Percentiles rank a stretch among this genome's conserved stretches.
phyloP scores from a whole-genome alignment of 2,329 filamentous ascomycete species.

The Verticillium zaregamsianum region DNA sequence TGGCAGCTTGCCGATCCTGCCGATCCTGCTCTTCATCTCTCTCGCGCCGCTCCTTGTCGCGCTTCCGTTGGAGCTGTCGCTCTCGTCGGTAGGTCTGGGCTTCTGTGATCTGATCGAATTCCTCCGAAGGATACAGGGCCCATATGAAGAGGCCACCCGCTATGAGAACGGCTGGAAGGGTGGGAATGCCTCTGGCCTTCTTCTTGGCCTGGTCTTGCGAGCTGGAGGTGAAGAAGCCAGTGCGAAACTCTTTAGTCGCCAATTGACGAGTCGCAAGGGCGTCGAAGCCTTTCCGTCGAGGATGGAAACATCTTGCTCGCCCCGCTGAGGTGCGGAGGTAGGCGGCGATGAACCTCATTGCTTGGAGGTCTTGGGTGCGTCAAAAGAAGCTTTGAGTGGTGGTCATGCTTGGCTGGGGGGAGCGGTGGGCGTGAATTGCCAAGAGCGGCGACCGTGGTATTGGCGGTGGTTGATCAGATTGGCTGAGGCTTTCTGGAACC shows the following conservation, averaged over 20 bases:
- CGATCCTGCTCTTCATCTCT: constrained; percentile 11
- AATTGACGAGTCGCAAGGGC: neutral
- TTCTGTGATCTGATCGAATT: constrained; percentile 31
- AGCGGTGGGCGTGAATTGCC: neutral
- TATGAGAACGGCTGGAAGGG: constrained; percentile 27
- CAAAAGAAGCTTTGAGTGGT: neutral
- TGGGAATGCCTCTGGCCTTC: constrained; percentile 8
- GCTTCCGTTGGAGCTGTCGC: constrained; percentile 2
- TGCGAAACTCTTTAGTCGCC: constrained; percentile 12
- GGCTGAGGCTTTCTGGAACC: neutral
- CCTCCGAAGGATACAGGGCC: constrained; percentile 39
- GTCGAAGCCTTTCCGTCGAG: neutral
- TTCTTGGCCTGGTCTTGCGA: constrained; percentile 14
- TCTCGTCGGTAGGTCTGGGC: constrained; percentile 1
- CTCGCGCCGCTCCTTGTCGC: constrained; percentile 1
- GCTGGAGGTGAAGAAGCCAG: constrained; percentile 11
- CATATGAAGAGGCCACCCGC: constrained; percentile 34
- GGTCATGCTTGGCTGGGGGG: neutral
- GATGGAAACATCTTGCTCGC: neutral
- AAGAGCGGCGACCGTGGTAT: neutral
- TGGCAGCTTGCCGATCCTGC: constrained; percentile 15
- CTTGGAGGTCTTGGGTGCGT: neutral
- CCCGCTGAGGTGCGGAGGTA: neutral
- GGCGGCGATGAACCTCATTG: neutral
- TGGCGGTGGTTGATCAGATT: neutral